These are phyloP conservation scores for Parmelia sp. DNA, from an alignment of 495 filamentous ascomycete species.

Conservation along the genomic window DNA sequence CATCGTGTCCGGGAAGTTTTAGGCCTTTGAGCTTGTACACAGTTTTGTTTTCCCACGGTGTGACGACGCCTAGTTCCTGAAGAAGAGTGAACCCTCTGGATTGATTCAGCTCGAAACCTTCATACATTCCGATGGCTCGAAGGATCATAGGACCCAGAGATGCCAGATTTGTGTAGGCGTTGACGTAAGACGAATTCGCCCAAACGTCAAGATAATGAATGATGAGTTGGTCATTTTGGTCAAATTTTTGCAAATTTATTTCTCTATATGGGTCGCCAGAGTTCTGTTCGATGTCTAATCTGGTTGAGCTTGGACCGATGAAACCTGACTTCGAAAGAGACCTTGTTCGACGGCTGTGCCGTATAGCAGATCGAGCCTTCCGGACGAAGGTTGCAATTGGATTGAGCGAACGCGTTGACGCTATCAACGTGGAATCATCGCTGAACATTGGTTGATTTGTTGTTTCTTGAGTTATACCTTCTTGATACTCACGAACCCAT, in stretches of 20 bases:
- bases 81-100: slow-evolving; percentile 62
- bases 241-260: slow-evolving; percentile 24
- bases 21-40: slow-evolving; percentile 53
- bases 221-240: slow-evolving; percentile 48
- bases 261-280: slow-evolving; percentile 22
- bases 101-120: slow-evolving; percentile 46
- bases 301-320: slow-evolving; percentile 39
- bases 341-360: slow-evolving; percentile 57
- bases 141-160: slow-evolving; percentile 65
- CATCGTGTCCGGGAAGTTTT: slow-evolving; percentile 50
- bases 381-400: slow-evolving; percentile 53
- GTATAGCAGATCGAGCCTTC: slow-evolving; percentile 60
- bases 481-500: slow-evolving; percentile 57
- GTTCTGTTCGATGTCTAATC: slow-evolving; percentile 39
- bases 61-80: slow-evolving; percentile 77
- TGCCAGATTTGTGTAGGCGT: slow-evolving; percentile 41
- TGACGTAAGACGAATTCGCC: slow-evolving; percentile 49
- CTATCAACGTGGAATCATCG: slow-evolving; percentile 14
- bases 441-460: slow-evolving; percentile 24
- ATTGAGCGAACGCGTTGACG: slow-evolving; percentile 26
- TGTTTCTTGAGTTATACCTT: slow-evolving; percentile 31
- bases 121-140: slow-evolving; percentile 64
- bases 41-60: slow-evolving; percentile 73
- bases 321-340: slow-evolving; percentile 51
- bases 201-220: slow-evolving; percentile 68